Evolutionary conservation across 768 basidiomycete species (phyloP).

Genomic region (Termitomyces bulborhizus): DNA sequence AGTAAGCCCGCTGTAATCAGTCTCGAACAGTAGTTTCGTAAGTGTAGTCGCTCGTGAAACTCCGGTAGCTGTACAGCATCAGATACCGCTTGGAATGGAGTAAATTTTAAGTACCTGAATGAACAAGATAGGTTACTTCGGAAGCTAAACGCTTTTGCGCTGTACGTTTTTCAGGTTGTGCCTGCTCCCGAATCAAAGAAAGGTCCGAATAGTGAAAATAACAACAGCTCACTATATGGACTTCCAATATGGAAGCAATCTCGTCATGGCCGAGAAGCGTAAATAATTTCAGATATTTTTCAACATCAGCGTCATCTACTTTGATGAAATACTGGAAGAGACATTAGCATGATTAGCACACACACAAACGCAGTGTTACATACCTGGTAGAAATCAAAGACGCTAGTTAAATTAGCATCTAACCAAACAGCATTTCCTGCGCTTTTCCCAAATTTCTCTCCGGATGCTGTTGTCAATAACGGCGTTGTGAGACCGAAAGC

Average conservation of each 20-base stretch:
- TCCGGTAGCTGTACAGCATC: conserved; percentile 26
- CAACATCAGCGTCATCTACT: conserved; percentile 74
- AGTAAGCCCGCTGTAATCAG: conserved; percentile 38
- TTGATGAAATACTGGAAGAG: conserved; percentile 78
- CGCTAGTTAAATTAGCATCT: conserved; percentile 68
- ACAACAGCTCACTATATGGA: conserved; percentile 45
- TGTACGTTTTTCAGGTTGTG: conserved; percentile 34
- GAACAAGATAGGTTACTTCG: conserved; percentile 51
- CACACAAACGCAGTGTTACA: conserved; percentile 2
- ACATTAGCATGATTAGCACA: background rate
- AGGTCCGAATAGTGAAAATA: background rate
- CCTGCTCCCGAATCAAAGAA: conserved; percentile 16
- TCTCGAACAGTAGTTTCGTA: conserved; percentile 38
- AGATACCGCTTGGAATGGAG: background rate
- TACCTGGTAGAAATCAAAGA: conserved; percentile 95
- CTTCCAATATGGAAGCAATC: conserved; percentile 49
- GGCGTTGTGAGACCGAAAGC: conserved; percentile 90
- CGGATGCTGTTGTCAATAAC: conserved; percentile 81
- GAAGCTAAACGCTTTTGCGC: conserved; percentile 45
- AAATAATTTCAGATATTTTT: conserved; percentile 74
- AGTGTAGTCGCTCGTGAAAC: conserved; percentile 33
- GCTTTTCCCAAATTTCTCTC: conserved; percentile 97
- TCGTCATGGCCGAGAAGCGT: conserved; percentile 61
- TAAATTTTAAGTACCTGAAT: conserved; percentile 24
- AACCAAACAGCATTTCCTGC: conserved; percentile 96